Evolutionary conservation across 169 alveolate species (phyloP), one percentile per base, ranked within the genome.

Genomic region (Miamiensis avidus): DNA sequence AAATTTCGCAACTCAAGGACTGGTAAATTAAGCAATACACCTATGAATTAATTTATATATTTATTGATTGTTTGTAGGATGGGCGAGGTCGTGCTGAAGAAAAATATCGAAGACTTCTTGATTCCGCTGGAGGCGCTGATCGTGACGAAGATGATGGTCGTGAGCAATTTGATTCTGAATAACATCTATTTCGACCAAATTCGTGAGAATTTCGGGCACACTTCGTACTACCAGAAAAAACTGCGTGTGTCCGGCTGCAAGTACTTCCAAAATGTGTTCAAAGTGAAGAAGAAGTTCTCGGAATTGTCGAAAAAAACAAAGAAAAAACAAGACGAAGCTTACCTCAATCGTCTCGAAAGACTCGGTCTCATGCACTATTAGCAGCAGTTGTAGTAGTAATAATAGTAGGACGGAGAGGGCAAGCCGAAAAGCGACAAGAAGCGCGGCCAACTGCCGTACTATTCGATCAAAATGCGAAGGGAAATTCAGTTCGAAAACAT

Each of bases 401-500:
- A n/a, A n/a, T n/a, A n/a, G n/a, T n/a, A n/a, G n/a, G n/a, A 49
- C 20, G 69, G 20, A 49, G 20, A 4, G 20, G 69, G 20, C 4
- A 49, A 49, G 4, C 4, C 4, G 20, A 49, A 49, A 49, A 49
- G 20, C 20, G 20, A 49, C 4, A 49, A 49, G 69, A 49, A 49
- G 20, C 4, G 20, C 26, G 69, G 69, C 4, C 69, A 11, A 11
- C 20, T 49, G 20, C 69, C 69, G 4, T 49, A 49, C 20, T 49
- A 11, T 49, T 49, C 69, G 26, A 49, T 49, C 4, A 49, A 49
- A 20, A 11, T 49, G 69, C 4, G 69, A 49, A 79, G 84, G 29
- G 84, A 79, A 79, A 31, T 49, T 15, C 29, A 79, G 30, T 79
- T 34, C 29, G 76, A 79, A 29, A 33, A 69, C 64, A 79, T 79